Evolutionary conservation across 768 basidiomycete genomes (phyloP).

Genomic region (Galerina sulciceps): DNA sequence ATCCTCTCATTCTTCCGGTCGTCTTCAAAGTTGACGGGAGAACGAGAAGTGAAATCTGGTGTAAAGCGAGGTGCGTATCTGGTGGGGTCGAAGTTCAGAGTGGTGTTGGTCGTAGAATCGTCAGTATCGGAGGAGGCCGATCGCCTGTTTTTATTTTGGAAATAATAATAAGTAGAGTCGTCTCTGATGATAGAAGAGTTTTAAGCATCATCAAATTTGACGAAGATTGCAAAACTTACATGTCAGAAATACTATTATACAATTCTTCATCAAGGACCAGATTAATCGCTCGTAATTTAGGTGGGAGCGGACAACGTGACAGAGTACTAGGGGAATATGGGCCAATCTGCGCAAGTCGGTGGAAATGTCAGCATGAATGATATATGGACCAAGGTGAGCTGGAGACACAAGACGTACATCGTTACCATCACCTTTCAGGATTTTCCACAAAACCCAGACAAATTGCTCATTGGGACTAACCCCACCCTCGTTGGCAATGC

Average conservation of each 20-base stretch:
- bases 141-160: constrained; percentile 41
- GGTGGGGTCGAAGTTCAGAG: constrained; percentile 15
- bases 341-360: constrained; percentile 62
- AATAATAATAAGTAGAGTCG: constrained; percentile 49
- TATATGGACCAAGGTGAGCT: background rate
- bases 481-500: constrained; percentile 49
- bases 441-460: constrained; percentile 89
- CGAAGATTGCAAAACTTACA: constrained; percentile 36
- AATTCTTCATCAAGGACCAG: constrained; percentile 68
- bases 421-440: constrained; percentile 79
- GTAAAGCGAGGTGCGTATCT: constrained; percentile 20
- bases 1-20: constrained; percentile 63
- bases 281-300: constrained; percentile 75
- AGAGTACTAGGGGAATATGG: constrained; percentile 79
- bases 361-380: background rate
- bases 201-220: constrained; percentile 7
- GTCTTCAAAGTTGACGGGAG: constrained; percentile 47
- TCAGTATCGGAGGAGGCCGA: constrained; percentile 47
- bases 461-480: constrained; percentile 73
- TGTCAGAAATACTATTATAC: constrained; percentile 53
- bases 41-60: constrained; percentile 22
- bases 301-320: constrained; percentile 74
- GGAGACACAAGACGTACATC: constrained; percentile 56
- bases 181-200: constrained; percentile 38
- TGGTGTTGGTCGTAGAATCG: constrained; percentile 20